Conservation (phyloP, 805 yeast species). For the Wickerhamiella dianesei region DNA sequence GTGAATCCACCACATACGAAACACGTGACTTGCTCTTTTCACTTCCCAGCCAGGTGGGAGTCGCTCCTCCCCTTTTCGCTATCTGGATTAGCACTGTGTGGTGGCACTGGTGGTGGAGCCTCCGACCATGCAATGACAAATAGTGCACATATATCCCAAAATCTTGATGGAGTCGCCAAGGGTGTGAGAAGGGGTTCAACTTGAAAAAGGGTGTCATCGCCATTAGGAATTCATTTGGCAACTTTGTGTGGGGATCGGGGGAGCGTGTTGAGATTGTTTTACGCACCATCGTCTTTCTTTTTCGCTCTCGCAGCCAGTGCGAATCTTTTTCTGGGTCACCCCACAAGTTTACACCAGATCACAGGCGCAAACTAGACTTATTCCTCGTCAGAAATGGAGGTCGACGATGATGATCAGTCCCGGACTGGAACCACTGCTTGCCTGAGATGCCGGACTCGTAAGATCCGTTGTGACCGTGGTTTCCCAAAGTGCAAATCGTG, state of each 20-base stretch:
- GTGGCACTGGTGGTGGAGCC: too few species aligned
- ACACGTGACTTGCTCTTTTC: too few species aligned
- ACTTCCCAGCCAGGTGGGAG: too few species aligned
- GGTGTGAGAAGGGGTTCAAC: neutral
- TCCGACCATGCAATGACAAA: neutral
- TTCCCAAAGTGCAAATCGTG: slow-evolving; percentile 58
- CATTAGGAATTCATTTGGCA: neutral
- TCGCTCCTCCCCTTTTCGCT: too few species aligned
- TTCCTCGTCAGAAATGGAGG: too few species aligned
- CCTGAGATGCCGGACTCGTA: slow-evolving; percentile 60
- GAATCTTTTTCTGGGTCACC: neutral
- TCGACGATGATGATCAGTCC: neutral
- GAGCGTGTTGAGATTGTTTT: neutral
- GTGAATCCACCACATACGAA: too few species aligned
- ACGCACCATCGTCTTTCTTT: too few species aligned
- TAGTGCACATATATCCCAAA: neutral
- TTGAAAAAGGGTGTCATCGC: neutral
- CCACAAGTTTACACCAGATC: neutral
- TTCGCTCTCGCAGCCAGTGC: too few species aligned
- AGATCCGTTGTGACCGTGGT: slow-evolving; percentile 52
- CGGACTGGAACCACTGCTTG: slow-evolving; percentile 39
- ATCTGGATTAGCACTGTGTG: too few species aligned
- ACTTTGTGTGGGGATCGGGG: neutral
- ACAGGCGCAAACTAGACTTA: too few species aligned
- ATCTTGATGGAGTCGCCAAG: neutral